Evolutionary conservation across 164 flowering plant genomes (phyloP).

Genomic region (Tetrastigma voinierianum): DNA sequence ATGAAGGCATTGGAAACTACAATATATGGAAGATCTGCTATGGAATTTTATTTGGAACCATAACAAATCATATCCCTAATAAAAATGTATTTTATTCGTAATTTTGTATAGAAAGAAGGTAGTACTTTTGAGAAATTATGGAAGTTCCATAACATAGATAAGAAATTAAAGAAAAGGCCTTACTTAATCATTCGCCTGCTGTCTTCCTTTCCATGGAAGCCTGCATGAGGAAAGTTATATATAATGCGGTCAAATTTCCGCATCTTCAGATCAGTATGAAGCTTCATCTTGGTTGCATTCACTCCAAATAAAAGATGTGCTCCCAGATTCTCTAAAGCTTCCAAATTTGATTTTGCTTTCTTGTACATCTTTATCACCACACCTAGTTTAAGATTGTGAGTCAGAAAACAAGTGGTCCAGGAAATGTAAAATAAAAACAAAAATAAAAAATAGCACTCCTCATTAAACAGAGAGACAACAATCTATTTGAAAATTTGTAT

Average conservation of each 20-base stretch:
- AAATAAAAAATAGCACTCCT: background rate
- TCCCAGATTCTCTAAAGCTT: slow-evolving; percentile 29
- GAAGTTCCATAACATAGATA: background rate
- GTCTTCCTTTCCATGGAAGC: slow-evolving; percentile 55
- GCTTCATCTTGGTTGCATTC: slow-evolving; percentile 54
- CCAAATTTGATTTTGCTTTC: slow-evolving; percentile 39
- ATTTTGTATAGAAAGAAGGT: too few species aligned
- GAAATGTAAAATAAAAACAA: too few species aligned
- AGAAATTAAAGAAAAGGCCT: background rate
- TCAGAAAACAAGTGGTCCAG: background rate
- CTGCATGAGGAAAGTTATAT: slow-evolving; percentile 70
- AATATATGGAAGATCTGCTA: too few species aligned
- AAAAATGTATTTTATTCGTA: too few species aligned
- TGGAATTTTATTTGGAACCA: too few species aligned
- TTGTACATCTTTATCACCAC: slow-evolving; percentile 33
- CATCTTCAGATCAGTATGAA: slow-evolving; percentile 28
- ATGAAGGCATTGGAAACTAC: too few species aligned
- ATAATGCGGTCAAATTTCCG: slow-evolving; percentile 50
- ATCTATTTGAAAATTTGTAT: too few species aligned
- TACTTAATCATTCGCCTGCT: slow-evolving; percentile 28
- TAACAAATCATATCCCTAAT: too few species aligned
- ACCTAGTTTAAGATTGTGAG: slow-evolving; percentile 11
- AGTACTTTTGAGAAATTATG: background rate
- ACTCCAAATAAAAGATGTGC: slow-evolving; percentile 43
- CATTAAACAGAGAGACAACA: too few species aligned